phyloP scores from a whole-genome alignment of 352 stramenopile species.

The Phytophthora citricola region DNA sequence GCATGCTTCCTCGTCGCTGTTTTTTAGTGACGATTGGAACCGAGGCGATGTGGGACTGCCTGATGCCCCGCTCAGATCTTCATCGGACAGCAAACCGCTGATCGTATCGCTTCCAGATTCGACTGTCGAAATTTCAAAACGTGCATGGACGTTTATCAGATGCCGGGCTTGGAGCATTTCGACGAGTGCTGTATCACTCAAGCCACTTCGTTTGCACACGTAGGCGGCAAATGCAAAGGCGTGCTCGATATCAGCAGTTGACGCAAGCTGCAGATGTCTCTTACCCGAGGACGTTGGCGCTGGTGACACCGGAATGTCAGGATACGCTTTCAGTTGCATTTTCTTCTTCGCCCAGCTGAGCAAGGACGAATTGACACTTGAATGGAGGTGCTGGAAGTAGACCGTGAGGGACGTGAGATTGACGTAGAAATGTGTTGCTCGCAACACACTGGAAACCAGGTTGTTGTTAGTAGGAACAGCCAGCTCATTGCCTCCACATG shows the following conservation, averaged over 20 bases:
- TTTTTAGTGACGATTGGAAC: slow-evolving; percentile 37
- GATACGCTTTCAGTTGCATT: slow-evolving; percentile 38
- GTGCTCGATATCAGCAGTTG: slow-evolving; percentile 82
- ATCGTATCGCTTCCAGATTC: slow-evolving; percentile 28
- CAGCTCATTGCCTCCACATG: slow-evolving; percentile 25
- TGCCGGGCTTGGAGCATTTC: slow-evolving; percentile 88
- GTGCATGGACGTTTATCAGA: slow-evolving; percentile 78
- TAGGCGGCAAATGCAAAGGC: slow-evolving; percentile 85
- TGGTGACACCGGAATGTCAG: slow-evolving; percentile 19
- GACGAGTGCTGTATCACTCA: slow-evolving; percentile 85
- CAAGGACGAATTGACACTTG: slow-evolving; percentile 65
- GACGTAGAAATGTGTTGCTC: slow-evolving; percentile 74
- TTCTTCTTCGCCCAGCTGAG: slow-evolving; percentile 71
- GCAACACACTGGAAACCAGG: slow-evolving; percentile 51
- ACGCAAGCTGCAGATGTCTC: slow-evolving; percentile 45
- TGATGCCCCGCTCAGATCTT: slow-evolving; percentile 4
- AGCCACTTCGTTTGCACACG: slow-evolving; percentile 81
- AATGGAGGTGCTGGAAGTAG: slow-evolving; percentile 87
- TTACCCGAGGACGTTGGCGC: slow-evolving; percentile 15
- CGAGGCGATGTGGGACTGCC: slow-evolving; percentile 37
- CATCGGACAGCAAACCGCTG: slow-evolving; percentile 10
- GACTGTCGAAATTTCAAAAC: slow-evolving; percentile 56
- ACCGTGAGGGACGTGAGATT: slow-evolving; percentile 87
- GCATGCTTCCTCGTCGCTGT: slow-evolving; percentile 15
- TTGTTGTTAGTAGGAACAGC: slow-evolving; percentile 21